phyloP scores from a whole-genome alignment of 148 eudicot genomes.

The Cornus suecica region DNA sequence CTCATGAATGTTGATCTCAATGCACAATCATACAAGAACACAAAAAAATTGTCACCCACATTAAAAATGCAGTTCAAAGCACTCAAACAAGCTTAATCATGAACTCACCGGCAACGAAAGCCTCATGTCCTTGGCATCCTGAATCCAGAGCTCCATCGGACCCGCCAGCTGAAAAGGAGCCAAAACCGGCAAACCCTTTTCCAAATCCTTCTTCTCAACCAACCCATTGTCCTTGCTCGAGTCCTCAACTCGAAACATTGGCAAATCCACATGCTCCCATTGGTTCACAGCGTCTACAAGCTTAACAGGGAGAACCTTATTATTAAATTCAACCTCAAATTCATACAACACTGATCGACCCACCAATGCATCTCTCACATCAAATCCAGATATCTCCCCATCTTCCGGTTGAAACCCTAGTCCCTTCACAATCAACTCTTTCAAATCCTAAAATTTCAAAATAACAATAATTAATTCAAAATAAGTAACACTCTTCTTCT shows the following conservation, averaged over 20 bases:
- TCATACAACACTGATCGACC: constrained; percentile 82
- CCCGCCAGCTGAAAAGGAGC: constrained; percentile 94
- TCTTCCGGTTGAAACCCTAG: constrained; percentile 40
- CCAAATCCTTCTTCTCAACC: constrained; percentile 36
- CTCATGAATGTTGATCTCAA: neutral
- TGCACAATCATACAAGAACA: neutral
- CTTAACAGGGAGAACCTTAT: constrained; percentile 74
- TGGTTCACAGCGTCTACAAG: constrained; percentile 78
- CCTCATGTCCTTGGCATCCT: constrained; percentile 77
- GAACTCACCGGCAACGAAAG: constrained; percentile 64
- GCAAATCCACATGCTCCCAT: constrained; percentile 92
- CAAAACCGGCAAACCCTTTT: constrained; percentile 53
- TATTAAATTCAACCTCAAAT: constrained; percentile 84
- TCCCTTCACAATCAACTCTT: constrained; percentile 37
- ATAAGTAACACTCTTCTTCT: neutral
- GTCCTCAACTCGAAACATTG: constrained; percentile 62
- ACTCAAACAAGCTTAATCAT: neutral
- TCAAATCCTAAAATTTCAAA: constrained; percentile 51
- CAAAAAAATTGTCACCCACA: neutral
- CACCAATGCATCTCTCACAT: constrained; percentile 54
- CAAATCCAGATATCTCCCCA: constrained; percentile 36
- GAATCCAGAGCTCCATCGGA: constrained; percentile 96
- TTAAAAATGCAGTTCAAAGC: neutral
- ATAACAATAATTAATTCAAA: neutral
- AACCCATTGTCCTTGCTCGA: constrained; percentile 48